Evolutionary conservation across 2,329 filamentous ascomycete genomes (phyloP).

Genomic region (Rhynchosporium secalis): DNA sequence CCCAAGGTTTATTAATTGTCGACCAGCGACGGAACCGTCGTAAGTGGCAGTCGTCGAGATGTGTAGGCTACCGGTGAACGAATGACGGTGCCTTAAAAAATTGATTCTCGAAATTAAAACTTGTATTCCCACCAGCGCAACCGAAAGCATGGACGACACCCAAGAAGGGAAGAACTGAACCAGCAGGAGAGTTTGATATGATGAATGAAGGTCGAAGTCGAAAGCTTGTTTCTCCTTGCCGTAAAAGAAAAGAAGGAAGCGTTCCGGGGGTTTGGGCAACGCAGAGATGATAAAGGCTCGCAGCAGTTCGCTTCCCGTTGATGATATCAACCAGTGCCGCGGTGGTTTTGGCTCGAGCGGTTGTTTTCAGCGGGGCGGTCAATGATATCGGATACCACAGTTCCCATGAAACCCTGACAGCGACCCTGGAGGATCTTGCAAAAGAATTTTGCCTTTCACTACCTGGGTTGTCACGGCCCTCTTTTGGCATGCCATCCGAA

Average conservation of each 20-base stretch:
- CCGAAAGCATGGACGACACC: constrained; percentile 40
- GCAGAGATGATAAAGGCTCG: constrained; percentile 34
- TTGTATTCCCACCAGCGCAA: constrained; percentile 28
- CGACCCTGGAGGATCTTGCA: constrained; percentile 13
- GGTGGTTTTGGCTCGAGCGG: constrained; percentile 29
- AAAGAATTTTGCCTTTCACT: constrained; percentile 15
- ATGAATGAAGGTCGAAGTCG: constrained; percentile 42
- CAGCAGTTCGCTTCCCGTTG: constrained; percentile 14
- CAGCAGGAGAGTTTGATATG: constrained; percentile 53
- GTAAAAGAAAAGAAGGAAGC: constrained; percentile 40
- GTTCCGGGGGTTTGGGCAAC: constrained; percentile 37
- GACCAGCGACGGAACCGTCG: constrained; percentile 53
- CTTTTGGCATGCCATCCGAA: constrained; percentile 40
- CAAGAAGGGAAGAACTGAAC: constrained; percentile 57
- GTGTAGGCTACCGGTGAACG: constrained; percentile 31
- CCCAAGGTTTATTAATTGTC: constrained; percentile 47
- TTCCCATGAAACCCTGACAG: constrained; percentile 34
- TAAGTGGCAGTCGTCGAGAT: constrained; percentile 37
- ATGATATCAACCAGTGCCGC: constrained; percentile 15
- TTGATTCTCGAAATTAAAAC: constrained; percentile 34
- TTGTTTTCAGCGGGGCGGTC: constrained; percentile 30
- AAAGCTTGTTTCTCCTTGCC: constrained; percentile 48
- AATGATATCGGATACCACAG: constrained; percentile 30
- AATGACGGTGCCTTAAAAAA: constrained; percentile 29
- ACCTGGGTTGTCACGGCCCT: constrained; percentile 25